Base-by-base conservation (phyloP, 2,329 filamentous ascomycete genomes). In the Onygenales sp. region DNA sequence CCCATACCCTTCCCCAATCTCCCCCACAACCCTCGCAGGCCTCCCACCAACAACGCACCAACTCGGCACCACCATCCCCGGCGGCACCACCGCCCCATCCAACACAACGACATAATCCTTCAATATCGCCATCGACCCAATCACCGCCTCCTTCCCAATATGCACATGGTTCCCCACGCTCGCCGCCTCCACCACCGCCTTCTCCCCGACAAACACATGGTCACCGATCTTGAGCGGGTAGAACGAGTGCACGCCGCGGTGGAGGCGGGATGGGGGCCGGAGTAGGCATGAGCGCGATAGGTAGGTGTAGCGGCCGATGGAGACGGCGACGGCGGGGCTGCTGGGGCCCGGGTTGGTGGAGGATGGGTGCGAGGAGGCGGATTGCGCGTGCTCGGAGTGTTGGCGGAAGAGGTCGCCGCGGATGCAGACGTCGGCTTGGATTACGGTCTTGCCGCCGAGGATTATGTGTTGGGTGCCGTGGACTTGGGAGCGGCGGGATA, bases 401-500 rank as follows among this genome's bases (percentile, higher is more conserved):
- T 82, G 51, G 64, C 75, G 81, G 43, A 86, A 80, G 14, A 98
- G 81, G 66, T 98, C 93, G 44, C 92, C 93, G 47, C 93, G 86
- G 66, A 98, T 89, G 71, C 93, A 90, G 62, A 90, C 92, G 66
- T 95, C 91, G 57, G 90, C 86, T 77, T 95, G 90, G 65, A 98
- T 95, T 57, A 97, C 89, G 0, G 91, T 95, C 72, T 89, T 95
- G 58, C 93, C 93, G 61, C 90, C 93, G 2, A 98, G 86, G 71
- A 95, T 95, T 72, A 98, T 97, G 73, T 97, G 95, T 62, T 95
- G 90, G 21, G 92, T 96, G 63, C 93, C 93, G 65, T 95, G 87
- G 62, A 98, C 88, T 67, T 86, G 85, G 57, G 89, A 88, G 61
- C 89, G 89, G 60, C 93, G 88, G 40, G 91, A 92, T 64, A 98